A percentile compares a stretch with the other conserved stretches of the same genome.
Conservation (phyloP, 139 green algal species). For the Eudorina sp. region DNA sequence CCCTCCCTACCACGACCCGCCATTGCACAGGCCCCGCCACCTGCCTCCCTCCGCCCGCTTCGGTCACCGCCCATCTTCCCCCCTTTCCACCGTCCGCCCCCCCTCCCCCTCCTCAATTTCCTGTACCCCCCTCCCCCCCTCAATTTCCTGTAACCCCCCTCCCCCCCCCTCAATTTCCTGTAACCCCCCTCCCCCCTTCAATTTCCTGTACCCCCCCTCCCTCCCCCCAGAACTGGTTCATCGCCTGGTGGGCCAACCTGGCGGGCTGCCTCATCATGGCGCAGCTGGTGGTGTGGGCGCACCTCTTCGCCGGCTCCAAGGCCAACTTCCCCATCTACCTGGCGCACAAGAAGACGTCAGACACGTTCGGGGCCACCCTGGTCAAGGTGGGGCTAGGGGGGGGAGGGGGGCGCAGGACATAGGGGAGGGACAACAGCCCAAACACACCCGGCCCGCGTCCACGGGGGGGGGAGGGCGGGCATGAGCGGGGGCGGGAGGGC, state of each 20-base stretch:
- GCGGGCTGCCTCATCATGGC: constrained; percentile 40
- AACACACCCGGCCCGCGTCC: too few relatives aligned
- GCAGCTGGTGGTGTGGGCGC: constrained; percentile 36
- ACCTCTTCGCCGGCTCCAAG: constrained; percentile 9
- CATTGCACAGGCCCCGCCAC: too few relatives aligned
- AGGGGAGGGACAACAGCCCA: too few relatives aligned
- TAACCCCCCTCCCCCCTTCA: background rate
- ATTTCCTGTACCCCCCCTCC: background rate
- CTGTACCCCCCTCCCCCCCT: background rate
- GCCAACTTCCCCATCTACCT: constrained; percentile 23
- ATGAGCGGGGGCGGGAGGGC: background rate
- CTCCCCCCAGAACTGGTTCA: constrained; percentile 10
- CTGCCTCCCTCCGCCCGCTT: too few relatives aligned
- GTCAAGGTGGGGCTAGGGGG: constrained; percentile 59
- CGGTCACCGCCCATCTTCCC: too few relatives aligned
- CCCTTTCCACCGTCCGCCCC: too few relatives aligned
- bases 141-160: background rate
- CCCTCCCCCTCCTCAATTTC: too few relatives aligned
- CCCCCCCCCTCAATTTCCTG: background rate
- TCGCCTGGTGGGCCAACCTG: constrained; percentile 41
- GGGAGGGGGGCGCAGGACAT: background rate
- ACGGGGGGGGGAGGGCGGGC: background rate
- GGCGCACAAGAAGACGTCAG: constrained; percentile 23
- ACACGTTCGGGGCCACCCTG: constrained; percentile 56
- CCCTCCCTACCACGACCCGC: too few relatives aligned